These are phyloP conservation scores for Cinnamomum chago DNA, from an alignment of 164 flowering plant genomes.

Conservation along the genomic window DNA sequence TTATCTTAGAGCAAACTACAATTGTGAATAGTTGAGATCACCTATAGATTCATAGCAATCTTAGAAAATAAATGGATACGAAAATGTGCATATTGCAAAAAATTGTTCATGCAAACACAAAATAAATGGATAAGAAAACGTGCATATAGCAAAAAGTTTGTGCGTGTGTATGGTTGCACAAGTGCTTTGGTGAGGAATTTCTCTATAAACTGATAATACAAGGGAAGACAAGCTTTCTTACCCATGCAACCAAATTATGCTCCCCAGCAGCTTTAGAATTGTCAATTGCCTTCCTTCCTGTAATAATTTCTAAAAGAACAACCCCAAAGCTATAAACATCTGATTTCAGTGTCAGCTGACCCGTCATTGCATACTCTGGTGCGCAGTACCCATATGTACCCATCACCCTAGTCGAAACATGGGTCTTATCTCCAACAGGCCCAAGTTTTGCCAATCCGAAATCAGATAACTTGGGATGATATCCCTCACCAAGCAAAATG, in stretches of 20 bases:
- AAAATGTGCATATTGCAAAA: too few species aligned
- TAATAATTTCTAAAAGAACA: conserved; percentile 78
- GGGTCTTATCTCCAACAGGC: conserved; percentile 73
- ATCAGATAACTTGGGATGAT: conserved; percentile 73
- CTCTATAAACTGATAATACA: background rate
- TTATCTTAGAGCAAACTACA: too few species aligned
- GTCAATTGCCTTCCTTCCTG: conserved; percentile 86
- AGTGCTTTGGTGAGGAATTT: too few species aligned
- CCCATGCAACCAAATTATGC: conserved; percentile 81
- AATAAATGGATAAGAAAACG: too few species aligned
- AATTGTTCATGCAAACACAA: too few species aligned
- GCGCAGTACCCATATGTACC: conserved; percentile 93
- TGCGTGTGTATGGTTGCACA: too few species aligned
- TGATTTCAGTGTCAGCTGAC: conserved; percentile 77
- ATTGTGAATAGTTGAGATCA: too few species aligned
- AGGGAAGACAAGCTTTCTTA: conserved; percentile 32
- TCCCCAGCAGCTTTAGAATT: conserved; percentile 38
- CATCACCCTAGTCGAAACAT: conserved; percentile 90
- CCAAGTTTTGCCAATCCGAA: conserved; percentile 93
- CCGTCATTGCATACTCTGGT: conserved; percentile 94
- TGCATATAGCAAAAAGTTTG: too few species aligned
- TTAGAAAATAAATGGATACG: too few species aligned
- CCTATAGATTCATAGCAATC: too few species aligned
- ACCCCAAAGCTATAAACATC: conserved; percentile 92
- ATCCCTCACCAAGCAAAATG: conserved; percentile 73